Evolutionary conservation across 2,329 filamentous ascomycete species (phyloP).

Genomic region (Fusarium tupiense): DNA sequence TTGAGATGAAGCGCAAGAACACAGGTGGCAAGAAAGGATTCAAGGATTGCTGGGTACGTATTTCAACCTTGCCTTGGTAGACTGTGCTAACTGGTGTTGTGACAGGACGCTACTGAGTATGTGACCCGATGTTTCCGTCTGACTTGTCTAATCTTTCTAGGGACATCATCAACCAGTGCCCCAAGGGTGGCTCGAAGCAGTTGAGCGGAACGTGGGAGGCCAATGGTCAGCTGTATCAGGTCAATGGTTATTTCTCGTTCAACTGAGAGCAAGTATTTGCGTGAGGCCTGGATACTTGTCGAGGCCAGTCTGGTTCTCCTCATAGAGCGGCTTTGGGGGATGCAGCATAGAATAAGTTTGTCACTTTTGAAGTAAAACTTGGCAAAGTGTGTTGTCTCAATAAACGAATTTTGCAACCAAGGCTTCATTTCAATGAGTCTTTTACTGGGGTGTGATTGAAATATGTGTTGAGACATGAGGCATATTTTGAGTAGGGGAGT

Average conservation of each 20-base stretch:
- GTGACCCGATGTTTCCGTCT: background rate
- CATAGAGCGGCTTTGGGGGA: rapidly evolving
- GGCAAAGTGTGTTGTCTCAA: rapidly evolving
- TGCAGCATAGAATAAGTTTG: rapidly evolving
- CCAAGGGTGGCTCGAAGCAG: background rate
- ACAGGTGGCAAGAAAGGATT: conserved; percentile 24
- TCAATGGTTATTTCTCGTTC: background rate
- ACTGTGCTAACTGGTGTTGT: background rate
- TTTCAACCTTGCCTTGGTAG: rapidly evolving
- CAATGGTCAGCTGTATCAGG: conserved; percentile 10
- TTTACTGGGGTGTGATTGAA: background rate
- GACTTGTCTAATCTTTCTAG: background rate
- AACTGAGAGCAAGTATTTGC: background rate
- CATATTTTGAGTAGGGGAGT: background rate
- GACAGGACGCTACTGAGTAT: conserved; percentile 21
- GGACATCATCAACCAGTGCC: conserved; percentile 27
- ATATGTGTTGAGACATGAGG: background rate
- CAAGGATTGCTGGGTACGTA: conserved; percentile 28
- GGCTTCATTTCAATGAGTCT: background rate
- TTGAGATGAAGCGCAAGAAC: conserved; percentile 17
- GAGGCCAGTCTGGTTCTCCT: background rate
- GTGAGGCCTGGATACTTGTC: rapidly evolving
- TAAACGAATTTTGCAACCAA: background rate
- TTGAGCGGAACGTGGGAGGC: conserved; percentile 6
- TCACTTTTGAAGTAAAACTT: rapidly evolving